Percentiles rank a stretch among this genome's conserved stretches.
phyloP scores from a whole-genome alignment of 495 filamentous ascomycete species.

The Neurospora hispaniola region DNA sequence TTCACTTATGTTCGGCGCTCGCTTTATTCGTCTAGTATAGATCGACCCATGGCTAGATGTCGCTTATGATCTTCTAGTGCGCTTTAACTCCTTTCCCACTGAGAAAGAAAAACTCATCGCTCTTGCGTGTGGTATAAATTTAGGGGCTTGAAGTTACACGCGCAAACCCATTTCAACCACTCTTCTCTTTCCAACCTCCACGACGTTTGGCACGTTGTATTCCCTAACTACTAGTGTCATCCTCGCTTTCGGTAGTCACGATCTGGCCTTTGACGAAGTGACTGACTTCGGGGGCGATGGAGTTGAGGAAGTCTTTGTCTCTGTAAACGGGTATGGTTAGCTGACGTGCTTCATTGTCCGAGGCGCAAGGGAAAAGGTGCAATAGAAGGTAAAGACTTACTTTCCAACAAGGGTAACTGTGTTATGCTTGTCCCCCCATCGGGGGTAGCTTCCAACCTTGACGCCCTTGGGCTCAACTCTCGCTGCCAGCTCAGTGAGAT shows the following conservation, averaged over 20 bases:
- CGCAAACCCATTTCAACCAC: not conserved
- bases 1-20: not conserved
- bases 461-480: conserved; percentile 61
- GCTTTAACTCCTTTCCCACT: not conserved
- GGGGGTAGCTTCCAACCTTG: conserved; percentile 94
- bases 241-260: conserved; percentile 34
- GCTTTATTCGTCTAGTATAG: not conserved
- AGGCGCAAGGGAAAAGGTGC: not conserved
- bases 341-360: not conserved
- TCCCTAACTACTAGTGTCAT: conserved; percentile 15
- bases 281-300: conserved; percentile 39
- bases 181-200: not conserved
- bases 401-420: conserved; percentile 83
- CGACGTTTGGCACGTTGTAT: not conserved
- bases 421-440: conserved; percentile 81
- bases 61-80: not conserved
- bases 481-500: conserved; percentile 65
- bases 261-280: conserved; percentile 36
- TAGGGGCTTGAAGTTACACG: not conserved
- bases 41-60: no score
- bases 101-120: not conserved
- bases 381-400: conserved; percentile 14
- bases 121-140: not conserved
- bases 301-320: conserved; percentile 39
- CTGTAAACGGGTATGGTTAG: conserved; percentile 14